Conservation (phyloP, 129 eudicot genomes). For the Mikania micrantha region DNA sequence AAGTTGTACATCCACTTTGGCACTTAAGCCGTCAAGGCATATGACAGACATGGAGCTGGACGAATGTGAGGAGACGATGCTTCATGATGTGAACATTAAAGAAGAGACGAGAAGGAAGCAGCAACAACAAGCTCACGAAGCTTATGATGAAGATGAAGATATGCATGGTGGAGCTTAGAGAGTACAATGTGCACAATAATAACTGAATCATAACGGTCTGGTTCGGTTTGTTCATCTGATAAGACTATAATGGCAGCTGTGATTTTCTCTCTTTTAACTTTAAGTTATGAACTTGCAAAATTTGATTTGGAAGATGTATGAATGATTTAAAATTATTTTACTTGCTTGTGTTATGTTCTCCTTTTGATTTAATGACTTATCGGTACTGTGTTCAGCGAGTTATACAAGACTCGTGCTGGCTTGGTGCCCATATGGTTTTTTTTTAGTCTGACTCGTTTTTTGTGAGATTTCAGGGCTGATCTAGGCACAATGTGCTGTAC, state of each 20-base stretch:
- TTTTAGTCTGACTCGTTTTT: too few species aligned
- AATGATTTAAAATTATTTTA: neutral
- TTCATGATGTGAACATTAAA: conserved; percentile 67
- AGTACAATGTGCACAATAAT: conserved; percentile 79
- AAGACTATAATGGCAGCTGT: neutral
- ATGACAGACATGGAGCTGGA: conserved; percentile 60
- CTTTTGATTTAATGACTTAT: neutral
- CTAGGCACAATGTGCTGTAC: too few species aligned
- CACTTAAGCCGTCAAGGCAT: conserved; percentile 30
- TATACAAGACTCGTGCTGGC: too few species aligned
- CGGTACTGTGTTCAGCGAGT: too few species aligned
- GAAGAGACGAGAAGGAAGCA: conserved; percentile 74
- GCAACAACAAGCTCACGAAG: conserved; percentile 50
- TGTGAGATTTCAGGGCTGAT: too few species aligned
- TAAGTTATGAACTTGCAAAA: neutral
- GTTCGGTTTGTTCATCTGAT: neutral
- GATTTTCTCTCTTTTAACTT: neutral
- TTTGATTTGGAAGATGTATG: neutral
- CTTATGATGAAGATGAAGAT: conserved; percentile 73
- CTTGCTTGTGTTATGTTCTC: neutral
- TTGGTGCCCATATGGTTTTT: too few species aligned
- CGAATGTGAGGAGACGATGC: conserved; percentile 72
- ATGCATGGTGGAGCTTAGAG: conserved; percentile 74
- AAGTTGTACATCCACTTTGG: conserved; percentile 63
- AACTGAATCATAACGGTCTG: neutral